Conservation (phyloP, 2,329 filamentous ascomycete species). For the Diaporthe sp. region DNA sequence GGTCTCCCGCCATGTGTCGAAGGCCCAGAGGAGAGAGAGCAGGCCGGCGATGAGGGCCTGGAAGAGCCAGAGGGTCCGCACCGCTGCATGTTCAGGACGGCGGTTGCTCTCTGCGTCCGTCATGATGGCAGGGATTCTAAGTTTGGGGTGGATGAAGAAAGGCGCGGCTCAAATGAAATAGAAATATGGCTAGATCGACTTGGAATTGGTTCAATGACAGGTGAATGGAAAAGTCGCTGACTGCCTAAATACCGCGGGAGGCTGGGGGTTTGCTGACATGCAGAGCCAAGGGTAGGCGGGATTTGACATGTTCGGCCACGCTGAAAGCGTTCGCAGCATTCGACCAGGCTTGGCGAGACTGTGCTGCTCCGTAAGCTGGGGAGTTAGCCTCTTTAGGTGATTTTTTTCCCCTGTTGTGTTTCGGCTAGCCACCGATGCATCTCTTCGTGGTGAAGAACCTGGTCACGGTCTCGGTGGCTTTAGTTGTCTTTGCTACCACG, state of each 20-base stretch:
- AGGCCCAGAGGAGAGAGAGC: background rate
- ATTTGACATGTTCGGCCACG: background rate
- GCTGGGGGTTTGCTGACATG: background rate
- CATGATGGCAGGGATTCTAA: background rate
- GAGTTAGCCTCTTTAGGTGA: background rate
- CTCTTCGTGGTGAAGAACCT: too few species aligned
- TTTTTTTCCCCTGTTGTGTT: background rate
- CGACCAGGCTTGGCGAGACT: background rate
- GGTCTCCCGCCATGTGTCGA: background rate
- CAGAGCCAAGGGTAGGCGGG: background rate
- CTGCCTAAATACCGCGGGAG: background rate
- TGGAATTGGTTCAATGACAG: background rate
- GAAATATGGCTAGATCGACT: background rate
- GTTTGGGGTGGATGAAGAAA: background rate
- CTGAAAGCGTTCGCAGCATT: background rate
- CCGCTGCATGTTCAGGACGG: background rate
- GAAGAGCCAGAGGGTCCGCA: slow-evolving; percentile 1
- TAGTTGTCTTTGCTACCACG: too few species aligned
- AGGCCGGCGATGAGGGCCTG: background rate
- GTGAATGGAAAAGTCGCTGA: background rate
- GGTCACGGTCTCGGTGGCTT: too few species aligned
- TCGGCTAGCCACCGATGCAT: background rate
- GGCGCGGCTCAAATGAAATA: background rate
- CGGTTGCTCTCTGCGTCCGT: background rate
- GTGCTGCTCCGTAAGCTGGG: background rate